phyloP scores from a whole-genome alignment of 805 yeast genomes.

The Kuraishia capsulata region DNA sequence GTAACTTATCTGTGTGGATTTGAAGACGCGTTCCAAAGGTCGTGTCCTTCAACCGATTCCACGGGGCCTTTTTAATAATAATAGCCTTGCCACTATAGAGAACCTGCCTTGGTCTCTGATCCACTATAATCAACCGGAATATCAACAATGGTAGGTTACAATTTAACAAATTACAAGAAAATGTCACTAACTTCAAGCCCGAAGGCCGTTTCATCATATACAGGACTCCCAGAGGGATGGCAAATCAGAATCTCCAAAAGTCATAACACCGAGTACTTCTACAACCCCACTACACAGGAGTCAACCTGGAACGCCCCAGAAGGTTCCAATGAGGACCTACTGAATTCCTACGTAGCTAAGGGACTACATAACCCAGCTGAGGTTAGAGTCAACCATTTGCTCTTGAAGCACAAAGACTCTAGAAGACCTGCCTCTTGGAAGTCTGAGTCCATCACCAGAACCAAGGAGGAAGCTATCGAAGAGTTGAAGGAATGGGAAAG shows the following conservation, averaged over 20 bases:
- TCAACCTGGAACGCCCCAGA: conserved; percentile 90
- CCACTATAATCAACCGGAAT: too few relatives aligned
- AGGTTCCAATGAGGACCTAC: conserved; percentile 58
- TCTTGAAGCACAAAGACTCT: conserved; percentile 74
- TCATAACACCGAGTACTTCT: conserved; percentile 78
- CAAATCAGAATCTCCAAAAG: conserved; percentile 68
- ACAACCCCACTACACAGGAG: conserved; percentile 57
- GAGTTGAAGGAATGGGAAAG: conserved; percentile 49
- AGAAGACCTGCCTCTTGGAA: conserved; percentile 94
- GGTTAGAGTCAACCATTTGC: conserved; percentile 72
- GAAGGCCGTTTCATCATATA: conserved; percentile 11
- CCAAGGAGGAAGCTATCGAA: conserved; percentile 77
- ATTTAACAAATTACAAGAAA: too few relatives aligned
- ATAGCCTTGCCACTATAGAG: too few relatives aligned
- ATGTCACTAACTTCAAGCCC: not conserved
- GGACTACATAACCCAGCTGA: conserved; percentile 46
- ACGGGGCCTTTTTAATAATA: too few relatives aligned
- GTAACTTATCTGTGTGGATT: too few relatives aligned
- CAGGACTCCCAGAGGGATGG: conserved; percentile 89
- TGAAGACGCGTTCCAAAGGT: too few relatives aligned
- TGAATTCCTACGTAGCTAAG: conserved; percentile 46
- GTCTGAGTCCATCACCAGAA: conserved; percentile 56
- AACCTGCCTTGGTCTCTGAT: too few relatives aligned
- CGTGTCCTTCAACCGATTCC: too few relatives aligned
- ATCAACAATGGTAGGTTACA: too few relatives aligned